Evolutionary conservation across 768 basidiomycete species (phyloP).

Genomic region (Punctularia strigosozonata): DNA sequence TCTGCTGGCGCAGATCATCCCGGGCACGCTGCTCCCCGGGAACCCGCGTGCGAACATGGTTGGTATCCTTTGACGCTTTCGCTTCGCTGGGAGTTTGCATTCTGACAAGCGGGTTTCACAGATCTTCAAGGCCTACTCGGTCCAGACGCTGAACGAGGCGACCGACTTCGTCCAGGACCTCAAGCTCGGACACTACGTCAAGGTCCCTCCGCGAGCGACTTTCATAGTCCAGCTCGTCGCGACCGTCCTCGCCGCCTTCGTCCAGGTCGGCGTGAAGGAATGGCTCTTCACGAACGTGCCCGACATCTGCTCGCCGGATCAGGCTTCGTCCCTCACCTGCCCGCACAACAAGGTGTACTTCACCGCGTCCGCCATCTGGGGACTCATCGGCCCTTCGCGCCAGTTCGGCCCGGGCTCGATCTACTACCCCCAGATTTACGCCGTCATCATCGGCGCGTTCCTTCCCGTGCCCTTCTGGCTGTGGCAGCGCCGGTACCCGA

Average conservation of each 20-base stretch:
- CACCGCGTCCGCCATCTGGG: constrained; percentile 89
- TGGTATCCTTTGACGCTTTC: not conserved
- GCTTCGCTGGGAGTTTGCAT: not conserved
- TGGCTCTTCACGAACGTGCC: constrained; percentile 73
- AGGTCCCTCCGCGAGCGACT: constrained; percentile 84
- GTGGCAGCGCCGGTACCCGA: constrained; percentile 69
- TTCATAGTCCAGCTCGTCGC: constrained; percentile 75
- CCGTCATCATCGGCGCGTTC: constrained; percentile 66
- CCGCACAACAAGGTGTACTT: constrained; percentile 82
- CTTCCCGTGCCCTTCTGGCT: constrained; percentile 85
- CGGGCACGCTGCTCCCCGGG: constrained; percentile 76
- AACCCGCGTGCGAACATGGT: constrained; percentile 88
- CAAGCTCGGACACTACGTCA: constrained; percentile 92
- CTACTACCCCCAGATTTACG: constrained; percentile 74
- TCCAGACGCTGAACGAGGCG: constrained; percentile 72
- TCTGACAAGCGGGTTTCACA: constrained; percentile 6
- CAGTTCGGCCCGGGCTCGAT: constrained; percentile 60
- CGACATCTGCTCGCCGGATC: constrained; percentile 54
- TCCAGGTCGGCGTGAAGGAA: constrained; percentile 71
- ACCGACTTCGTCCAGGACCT: constrained; percentile 77
- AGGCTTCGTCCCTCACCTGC: constrained; percentile 64
- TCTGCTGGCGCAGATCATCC: constrained; percentile 81
- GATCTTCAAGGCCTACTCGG: constrained; percentile 80
- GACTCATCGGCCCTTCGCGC: constrained; percentile 66
- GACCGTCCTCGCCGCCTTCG: constrained; percentile 62